Conservation (phyloP, 257 asterid genomes). For the Cinchona pubescens region DNA sequence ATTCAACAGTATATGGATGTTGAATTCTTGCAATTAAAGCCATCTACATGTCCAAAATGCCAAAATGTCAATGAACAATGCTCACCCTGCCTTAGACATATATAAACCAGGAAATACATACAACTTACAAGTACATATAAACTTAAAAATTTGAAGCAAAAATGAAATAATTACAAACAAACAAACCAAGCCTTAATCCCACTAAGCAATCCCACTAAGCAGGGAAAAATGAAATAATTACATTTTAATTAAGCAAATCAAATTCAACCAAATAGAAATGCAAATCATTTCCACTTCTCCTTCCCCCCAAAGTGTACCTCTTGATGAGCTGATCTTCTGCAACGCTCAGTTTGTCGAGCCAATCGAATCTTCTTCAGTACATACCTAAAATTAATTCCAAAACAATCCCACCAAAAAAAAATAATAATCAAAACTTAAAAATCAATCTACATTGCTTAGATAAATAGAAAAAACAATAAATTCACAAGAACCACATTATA, state of each 20-base stretch:
- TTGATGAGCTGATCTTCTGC: conserved; percentile 99
- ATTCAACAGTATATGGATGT: conserved; percentile 92
- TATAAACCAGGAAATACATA: background rate
- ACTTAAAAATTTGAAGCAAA: background rate
- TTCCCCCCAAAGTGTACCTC: conserved; percentile 47
- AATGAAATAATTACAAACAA: background rate
- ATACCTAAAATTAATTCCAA: conserved; percentile 47
- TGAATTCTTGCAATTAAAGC: conserved; percentile 87
- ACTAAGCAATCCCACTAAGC: no score
- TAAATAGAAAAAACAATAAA: conserved; percentile 9
- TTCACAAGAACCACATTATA: conserved; percentile 10
- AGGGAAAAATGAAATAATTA: background rate
- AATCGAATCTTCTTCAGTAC: conserved; percentile 94
- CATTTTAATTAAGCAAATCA: background rate
- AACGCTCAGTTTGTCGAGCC: conserved; percentile 96
- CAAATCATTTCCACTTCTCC: background rate
- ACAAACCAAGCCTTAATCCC: no score
- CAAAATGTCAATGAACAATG: conserved; percentile 10
- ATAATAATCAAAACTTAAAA: background rate
- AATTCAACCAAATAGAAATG: background rate
- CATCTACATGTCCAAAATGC: conserved; percentile 57
- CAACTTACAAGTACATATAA: background rate
- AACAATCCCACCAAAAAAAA: conserved; percentile 21
- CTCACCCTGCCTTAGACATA: background rate
- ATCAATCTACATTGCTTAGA: conserved; percentile 15